These are phyloP conservation scores for Blepharisma stoltei DNA, from an alignment of 73 alveolate genomes.

Conservation along the genomic window DNA sequence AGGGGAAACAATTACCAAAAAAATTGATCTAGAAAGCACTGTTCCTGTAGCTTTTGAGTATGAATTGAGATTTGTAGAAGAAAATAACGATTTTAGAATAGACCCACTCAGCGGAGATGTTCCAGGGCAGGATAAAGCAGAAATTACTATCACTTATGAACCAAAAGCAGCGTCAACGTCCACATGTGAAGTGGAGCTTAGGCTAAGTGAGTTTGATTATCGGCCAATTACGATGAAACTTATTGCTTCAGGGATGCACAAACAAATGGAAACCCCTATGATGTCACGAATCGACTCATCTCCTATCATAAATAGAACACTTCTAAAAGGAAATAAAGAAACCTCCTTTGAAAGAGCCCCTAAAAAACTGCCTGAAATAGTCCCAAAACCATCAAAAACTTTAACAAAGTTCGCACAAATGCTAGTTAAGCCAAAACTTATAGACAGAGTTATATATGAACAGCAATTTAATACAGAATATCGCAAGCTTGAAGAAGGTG, in stretches of 20 bases:
- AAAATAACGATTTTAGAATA: conserved; percentile 71
- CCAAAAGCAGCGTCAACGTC: conserved; percentile 79
- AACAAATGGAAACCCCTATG: conserved; percentile 34
- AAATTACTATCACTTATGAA: conserved; percentile 52
- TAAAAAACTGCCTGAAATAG: conserved; percentile 24
- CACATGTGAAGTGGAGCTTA: conserved; percentile 73
- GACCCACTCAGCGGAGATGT: conserved; percentile 70
- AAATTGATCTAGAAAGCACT: conserved; percentile 70
- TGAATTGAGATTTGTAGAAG: conserved; percentile 64
- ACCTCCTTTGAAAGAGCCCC: conserved; percentile 26
- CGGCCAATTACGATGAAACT: conserved; percentile 68
- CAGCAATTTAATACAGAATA: conserved; percentile 73
- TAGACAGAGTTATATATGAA: conserved; percentile 64
- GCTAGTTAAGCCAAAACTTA: conserved; percentile 47
- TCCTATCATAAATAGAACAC: conserved; percentile 33
- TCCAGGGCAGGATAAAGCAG: conserved; percentile 45
- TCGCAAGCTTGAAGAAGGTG: conserved; percentile 77
- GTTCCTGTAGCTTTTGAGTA: conserved; percentile 84
- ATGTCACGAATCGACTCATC: conserved; percentile 29
- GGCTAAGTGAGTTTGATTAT: conserved; percentile 83
- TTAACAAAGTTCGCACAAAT: conserved; percentile 43
- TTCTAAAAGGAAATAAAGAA: conserved; percentile 37
- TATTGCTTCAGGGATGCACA: conserved; percentile 74
- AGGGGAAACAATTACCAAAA: conserved; percentile 59
- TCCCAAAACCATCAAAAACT: conserved; percentile 22